Base-by-base conservation (phyloP, 306 rosid genomes). In the Macrotyloma uniflorum region DNA sequence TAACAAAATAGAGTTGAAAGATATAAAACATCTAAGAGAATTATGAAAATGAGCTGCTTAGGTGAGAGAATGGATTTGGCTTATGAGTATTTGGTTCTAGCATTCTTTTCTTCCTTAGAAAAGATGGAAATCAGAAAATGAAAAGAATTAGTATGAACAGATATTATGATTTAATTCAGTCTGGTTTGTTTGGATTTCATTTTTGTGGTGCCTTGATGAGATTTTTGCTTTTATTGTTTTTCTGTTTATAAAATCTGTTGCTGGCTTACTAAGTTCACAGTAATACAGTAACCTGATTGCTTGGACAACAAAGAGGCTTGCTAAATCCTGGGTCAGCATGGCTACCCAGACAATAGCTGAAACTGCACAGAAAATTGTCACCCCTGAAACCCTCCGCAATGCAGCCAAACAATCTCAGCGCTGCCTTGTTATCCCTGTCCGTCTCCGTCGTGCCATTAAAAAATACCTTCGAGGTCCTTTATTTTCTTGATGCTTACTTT, bases 371-470 rank as follows among this genome's bases (percentile, higher is more conserved):
- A 92, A 95, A 81, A 59, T 92, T 22, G 62, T 94, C 61, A 89
- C 90, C 13, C 85, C 88, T 3, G 93, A 91, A 80, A 80, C 85
- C 67, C 86, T 95, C 42, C 97, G 87, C 81, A 32, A 82, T 63
- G 97, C 97, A 5, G 98, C 97, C 69, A 95, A 87, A 74, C 98
- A 95, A 49, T 95, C 99, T 8, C 50, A 85, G 67, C 88, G 96
- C 13, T 95, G 97, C 83, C 85, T 86, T 75, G 62, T 78, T 51
- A 91, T 93, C 65, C 96, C 98, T 18, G 84, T 95, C 38, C 92
- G 74, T 80, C 97, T 93, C 33, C 98, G 99, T 62, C 96, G 90
- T 19, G 90, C 98, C 82, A 90, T 93, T 33, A 95, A 93, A 75
- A 90, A 88, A 74, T 93, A 92, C 84, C 89, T 95, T 72, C 87